Conservation (phyloP, 345 rosid genomes). For the Kernera saxatilis region DNA sequence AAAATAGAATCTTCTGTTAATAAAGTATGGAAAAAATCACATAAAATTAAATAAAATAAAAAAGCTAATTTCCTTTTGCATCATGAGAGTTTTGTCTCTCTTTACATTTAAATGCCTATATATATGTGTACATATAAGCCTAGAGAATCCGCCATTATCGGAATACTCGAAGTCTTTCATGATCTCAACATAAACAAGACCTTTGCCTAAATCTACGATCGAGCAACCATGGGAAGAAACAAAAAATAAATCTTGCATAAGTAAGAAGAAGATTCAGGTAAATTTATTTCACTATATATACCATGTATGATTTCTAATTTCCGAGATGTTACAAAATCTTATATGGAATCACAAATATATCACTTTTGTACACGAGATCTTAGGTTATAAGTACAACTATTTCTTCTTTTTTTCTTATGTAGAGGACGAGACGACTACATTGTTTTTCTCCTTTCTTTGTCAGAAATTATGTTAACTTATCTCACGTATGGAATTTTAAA, state of each 20-base stretch:
- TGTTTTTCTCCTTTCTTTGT: neutral
- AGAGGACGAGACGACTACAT: neutral
- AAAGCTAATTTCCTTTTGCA: slow-evolving; percentile 28
- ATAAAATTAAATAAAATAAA: neutral
- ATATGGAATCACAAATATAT: neutral
- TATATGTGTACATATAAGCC: slow-evolving; percentile 24
- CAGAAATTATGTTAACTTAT: slow-evolving; percentile 3
- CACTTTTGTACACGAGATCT: neutral
- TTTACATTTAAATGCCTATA: slow-evolving; percentile 23
- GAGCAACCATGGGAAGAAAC: slow-evolving; percentile 3
- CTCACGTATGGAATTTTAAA: neutral
- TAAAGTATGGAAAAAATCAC: neutral
- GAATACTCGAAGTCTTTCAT: slow-evolving; percentile 15
- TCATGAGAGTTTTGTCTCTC: slow-evolving; percentile 28
- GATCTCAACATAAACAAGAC: slow-evolving; percentile 21
- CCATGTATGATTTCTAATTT: neutral
- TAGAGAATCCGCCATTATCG: slow-evolving; percentile 19
- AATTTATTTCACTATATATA: slow-evolving; percentile 2
- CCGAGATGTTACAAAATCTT: neutral
- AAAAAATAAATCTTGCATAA: neutral
- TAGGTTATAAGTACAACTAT: neutral
- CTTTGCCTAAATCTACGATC: slow-evolving; percentile 9
- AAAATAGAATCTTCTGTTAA: slow-evolving; percentile 24
- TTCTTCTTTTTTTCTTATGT: neutral
- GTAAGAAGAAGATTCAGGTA: slow-evolving; percentile 28